Evolutionary conservation across 2,329 filamentous ascomycete genomes (phyloP).

Genomic region (Pestalotiopsis sp.): DNA sequence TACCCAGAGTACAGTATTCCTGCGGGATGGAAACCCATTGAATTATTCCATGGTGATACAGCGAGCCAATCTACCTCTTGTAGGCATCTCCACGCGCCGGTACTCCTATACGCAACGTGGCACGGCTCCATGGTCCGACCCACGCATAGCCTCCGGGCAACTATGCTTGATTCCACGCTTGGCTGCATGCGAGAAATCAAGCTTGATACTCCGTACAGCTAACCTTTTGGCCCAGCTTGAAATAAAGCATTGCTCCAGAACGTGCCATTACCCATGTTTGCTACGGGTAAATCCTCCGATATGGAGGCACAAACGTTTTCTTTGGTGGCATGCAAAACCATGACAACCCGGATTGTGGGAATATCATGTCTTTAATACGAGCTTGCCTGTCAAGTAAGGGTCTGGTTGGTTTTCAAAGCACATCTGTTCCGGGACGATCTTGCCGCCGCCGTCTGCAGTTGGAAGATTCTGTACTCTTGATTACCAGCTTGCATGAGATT

Average conservation of each 20-base stretch:
- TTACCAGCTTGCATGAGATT: background rate
- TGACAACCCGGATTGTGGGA: too few species aligned
- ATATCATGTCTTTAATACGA: too few species aligned
- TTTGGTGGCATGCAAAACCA: background rate
- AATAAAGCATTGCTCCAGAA: background rate
- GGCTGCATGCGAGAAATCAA: background rate
- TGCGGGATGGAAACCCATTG: too few species aligned
- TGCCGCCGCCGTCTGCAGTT: background rate
- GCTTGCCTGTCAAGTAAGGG: too few species aligned
- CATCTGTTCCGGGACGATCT: background rate
- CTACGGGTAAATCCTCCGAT: background rate
- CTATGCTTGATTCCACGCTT: background rate
- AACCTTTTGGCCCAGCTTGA: background rate
- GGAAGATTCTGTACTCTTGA: background rate
- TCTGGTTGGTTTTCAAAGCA: too few species aligned
- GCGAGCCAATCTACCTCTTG: too few species aligned
- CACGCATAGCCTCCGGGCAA: too few species aligned
- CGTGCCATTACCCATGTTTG: background rate
- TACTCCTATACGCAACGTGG: too few species aligned
- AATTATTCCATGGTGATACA: too few species aligned
- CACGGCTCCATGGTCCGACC: too few species aligned
- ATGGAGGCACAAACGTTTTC: background rate
- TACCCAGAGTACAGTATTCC: too few species aligned
- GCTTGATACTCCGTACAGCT: background rate
- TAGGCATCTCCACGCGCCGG: too few species aligned